Evolutionary conservation across 2,329 filamentous ascomycete genomes (phyloP).

Genomic region (Cladophialophora carrionii): DNA sequence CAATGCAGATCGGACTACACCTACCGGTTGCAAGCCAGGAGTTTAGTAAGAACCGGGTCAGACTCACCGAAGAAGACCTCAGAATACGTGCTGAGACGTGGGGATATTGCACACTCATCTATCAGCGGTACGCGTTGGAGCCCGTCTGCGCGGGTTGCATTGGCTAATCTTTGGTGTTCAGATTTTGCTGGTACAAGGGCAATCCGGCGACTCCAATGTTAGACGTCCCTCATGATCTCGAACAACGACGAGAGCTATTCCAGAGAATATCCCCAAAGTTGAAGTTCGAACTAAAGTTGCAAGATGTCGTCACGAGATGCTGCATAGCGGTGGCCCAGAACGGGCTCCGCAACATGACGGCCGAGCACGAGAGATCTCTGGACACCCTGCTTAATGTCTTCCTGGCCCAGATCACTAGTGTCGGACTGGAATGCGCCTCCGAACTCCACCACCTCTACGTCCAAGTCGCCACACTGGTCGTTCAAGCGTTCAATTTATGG

Average conservation of each 20-base stretch:
- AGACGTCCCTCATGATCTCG: conserved; percentile 45
- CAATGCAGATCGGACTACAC: conserved; percentile 50
- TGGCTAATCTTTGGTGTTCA: conserved; percentile 31
- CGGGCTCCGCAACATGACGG: conserved; percentile 46
- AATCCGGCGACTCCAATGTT: conserved; percentile 44
- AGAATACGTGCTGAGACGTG: conserved; percentile 46
- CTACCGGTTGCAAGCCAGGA: conserved; percentile 50
- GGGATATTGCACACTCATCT: conserved; percentile 47
- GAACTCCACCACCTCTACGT: conserved; percentile 25
- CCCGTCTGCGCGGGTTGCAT: background rate
- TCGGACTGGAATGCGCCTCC: conserved; percentile 43
- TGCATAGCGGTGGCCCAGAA: conserved; percentile 45
- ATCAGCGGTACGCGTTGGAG: conserved; percentile 43
- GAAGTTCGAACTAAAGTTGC: conserved; percentile 46
- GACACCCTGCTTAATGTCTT: conserved; percentile 46
- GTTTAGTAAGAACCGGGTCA: conserved; percentile 45
- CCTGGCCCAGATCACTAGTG: conserved; percentile 44
- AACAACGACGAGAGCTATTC: conserved; percentile 43
- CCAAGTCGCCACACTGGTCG: conserved; percentile 21
- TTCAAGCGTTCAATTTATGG: conserved; percentile 30
- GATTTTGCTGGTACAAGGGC: conserved; percentile 47
- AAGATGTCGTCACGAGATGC: conserved; percentile 45
- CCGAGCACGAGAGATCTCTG: conserved; percentile 46
- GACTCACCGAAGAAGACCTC: conserved; percentile 44
- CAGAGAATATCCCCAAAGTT: conserved; percentile 44